phyloP scores from a whole-genome alignment of 805 yeast species.

The Ogataea ganodermae region DNA sequence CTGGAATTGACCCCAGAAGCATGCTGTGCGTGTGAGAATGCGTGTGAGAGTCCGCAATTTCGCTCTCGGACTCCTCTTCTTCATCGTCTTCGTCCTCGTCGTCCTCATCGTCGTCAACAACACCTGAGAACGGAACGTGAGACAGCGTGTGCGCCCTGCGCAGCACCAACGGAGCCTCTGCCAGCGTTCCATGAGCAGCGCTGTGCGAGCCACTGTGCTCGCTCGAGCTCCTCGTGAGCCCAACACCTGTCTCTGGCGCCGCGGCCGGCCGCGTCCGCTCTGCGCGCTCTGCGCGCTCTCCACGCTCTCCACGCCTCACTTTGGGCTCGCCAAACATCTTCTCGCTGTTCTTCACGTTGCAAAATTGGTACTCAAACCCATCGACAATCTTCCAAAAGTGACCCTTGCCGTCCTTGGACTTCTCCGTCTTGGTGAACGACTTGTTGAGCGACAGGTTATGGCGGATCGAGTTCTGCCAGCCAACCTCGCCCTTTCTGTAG shows the following conservation, averaged over 20 bases:
- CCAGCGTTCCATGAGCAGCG: neutral
- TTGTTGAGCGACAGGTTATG: slow-evolving; percentile 92
- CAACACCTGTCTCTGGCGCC: neutral
- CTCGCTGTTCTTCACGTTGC: slow-evolving; percentile 59
- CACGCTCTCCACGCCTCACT: slow-evolving; percentile 8
- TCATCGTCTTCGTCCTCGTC: slow-evolving; percentile 11
- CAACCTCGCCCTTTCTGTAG: slow-evolving; percentile 82
- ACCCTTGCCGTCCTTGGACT: slow-evolving; percentile 87
- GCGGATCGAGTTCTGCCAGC: slow-evolving; percentile 97
- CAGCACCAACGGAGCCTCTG: slow-evolving; percentile 1
- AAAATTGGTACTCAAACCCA: slow-evolving; percentile 81
- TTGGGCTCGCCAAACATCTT: slow-evolving; percentile 21
- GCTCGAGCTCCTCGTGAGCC: neutral
- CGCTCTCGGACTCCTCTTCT: slow-evolving; percentile 5
- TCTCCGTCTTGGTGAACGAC: slow-evolving; percentile 87
- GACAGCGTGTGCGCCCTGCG: slow-evolving; percentile 18
- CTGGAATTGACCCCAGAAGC: slow-evolving; percentile 35
- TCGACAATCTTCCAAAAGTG: slow-evolving; percentile 90
- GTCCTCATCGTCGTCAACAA: slow-evolving; percentile 14
- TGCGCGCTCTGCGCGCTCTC: slow-evolving; percentile 6
- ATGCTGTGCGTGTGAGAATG: neutral
- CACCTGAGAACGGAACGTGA: slow-evolving; percentile 11
- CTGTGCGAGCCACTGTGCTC: neutral
- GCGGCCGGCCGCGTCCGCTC: neutral
- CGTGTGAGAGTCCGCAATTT: neutral